Evolutionary conservation across 352 stramenopile genomes (phyloP).

Genomic region (Albugo laibachii): DNA sequence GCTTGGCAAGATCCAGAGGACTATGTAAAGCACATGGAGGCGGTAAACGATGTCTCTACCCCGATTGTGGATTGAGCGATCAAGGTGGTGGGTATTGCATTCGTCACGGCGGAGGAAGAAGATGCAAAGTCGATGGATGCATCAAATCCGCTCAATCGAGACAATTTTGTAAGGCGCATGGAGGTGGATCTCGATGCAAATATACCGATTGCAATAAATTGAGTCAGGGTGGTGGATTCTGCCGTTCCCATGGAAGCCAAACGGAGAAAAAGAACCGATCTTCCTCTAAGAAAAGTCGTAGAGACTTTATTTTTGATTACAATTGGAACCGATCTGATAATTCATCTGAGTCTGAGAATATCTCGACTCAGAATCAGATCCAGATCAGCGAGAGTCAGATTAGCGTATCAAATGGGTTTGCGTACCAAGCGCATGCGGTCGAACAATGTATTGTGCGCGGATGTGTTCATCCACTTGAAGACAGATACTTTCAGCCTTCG

Average conservation of each 20-base stretch:
- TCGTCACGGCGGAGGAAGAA: constrained; percentile 7
- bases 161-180: constrained; percentile 14
- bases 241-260: constrained; percentile 47
- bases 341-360: too few relatives aligned
- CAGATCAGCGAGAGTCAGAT: too few relatives aligned
- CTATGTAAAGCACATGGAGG: constrained; percentile 8
- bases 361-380: too few relatives aligned
- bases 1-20: constrained; percentile 4
- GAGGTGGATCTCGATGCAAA: constrained; percentile 30
- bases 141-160: constrained; percentile 7
- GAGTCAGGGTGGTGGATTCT: constrained; percentile 47
- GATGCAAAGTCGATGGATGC: constrained; percentile 3
- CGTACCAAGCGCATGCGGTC: too few relatives aligned
- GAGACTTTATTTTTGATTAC: too few relatives aligned
- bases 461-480: too few relatives aligned
- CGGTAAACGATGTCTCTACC: constrained; percentile 4
- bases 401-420: too few relatives aligned
- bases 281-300: background rate
- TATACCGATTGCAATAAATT: constrained; percentile 37
- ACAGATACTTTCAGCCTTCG: too few relatives aligned
- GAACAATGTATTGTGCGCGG: too few relatives aligned
- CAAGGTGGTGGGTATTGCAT: constrained; percentile 9
- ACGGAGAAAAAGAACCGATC: background rate
- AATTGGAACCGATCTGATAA: too few relatives aligned
- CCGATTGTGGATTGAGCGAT: constrained; percentile 4